Evolutionary conservation across 371 early-diverging fungal genomes (phyloP).

Genomic region (Umbelopsis sp.): DNA sequence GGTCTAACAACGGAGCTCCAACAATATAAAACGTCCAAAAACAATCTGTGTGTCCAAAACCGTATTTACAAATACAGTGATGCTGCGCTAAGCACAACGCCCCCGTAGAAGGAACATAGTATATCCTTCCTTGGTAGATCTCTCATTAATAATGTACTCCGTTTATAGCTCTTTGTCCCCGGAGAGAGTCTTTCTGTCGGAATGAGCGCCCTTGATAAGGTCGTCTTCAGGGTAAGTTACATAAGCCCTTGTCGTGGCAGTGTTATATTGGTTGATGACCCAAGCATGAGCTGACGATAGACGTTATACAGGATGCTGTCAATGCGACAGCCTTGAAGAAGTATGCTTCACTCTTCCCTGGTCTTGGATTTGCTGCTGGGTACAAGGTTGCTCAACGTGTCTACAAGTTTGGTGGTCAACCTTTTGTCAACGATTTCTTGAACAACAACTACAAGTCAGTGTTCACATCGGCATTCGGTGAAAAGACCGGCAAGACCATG

Average conservation of each 20-base stretch:
- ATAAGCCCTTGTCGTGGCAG: not conserved
- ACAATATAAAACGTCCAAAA: too few relatives aligned
- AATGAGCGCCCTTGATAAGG: slow-evolving; percentile 65
- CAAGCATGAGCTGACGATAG: not conserved
- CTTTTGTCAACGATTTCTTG: slow-evolving; percentile 92
- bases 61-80: too few relatives aligned
- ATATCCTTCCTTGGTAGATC: not conserved
- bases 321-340: slow-evolving; percentile 71
- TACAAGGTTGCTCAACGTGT: slow-evolving; percentile 95
- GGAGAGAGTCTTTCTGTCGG: slow-evolving; percentile 64
- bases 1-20: not conserved
- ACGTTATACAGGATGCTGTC: slow-evolving; percentile 72
- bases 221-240: slow-evolving; percentile 77
- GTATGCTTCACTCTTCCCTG: slow-evolving; percentile 95
- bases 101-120: too few relatives aligned
- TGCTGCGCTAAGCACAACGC: not conserved
- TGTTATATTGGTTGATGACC: not conserved
- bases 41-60: too few relatives aligned
- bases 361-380: slow-evolving; percentile 96
- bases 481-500: slow-evolving; percentile 91
- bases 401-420: slow-evolving; percentile 98
- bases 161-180: slow-evolving; percentile 60
- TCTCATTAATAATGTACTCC: not conserved
- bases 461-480: slow-evolving; percentile 88
- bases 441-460: slow-evolving; percentile 75